Conservation (phyloP, 169 alveolate genomes). For the Neospora caninum region DNA sequence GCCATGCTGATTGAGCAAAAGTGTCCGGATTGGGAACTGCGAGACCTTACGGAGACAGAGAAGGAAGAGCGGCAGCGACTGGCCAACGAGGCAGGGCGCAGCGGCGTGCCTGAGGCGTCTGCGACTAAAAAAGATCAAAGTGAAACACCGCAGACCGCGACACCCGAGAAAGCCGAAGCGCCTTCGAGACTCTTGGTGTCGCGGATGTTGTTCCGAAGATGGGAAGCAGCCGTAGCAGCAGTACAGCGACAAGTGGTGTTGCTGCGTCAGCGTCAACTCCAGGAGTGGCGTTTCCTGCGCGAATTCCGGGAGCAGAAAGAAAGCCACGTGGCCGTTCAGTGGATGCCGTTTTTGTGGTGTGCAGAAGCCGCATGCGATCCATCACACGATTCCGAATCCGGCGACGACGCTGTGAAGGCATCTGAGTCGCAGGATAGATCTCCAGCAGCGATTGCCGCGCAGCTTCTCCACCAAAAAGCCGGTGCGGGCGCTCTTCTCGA, state of each 20-base stretch:
- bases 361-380: constrained; percentile 37
- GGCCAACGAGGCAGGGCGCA: background rate
- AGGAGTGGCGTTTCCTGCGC: constrained; percentile 65
- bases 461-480: background rate
- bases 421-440: background rate
- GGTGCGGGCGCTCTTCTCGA: constrained; percentile 54
- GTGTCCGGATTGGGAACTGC: background rate
- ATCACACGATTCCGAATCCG: background rate
- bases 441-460: background rate
- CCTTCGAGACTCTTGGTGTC: background rate
- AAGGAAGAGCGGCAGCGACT: background rate
- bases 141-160: constrained; percentile 26
- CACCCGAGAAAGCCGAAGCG: constrained; percentile 31
- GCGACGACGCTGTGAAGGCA: constrained; percentile 31
- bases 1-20: constrained; percentile 29
- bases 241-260: constrained; percentile 65
- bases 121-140: background rate
- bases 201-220: constrained; percentile 39
- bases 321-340: constrained; percentile 48
- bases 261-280: constrained; percentile 68
- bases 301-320: constrained; percentile 62
- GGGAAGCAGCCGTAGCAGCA: constrained; percentile 58
- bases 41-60: background rate
- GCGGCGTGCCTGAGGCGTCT: background rate
- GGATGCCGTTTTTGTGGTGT: constrained; percentile 58